A percentile compares a stretch with the other conserved stretches of the same genome.
Evolutionary conservation across 2,329 filamentous ascomycete species (phyloP).

Genomic region (Leptographium lundbergii): DNA sequence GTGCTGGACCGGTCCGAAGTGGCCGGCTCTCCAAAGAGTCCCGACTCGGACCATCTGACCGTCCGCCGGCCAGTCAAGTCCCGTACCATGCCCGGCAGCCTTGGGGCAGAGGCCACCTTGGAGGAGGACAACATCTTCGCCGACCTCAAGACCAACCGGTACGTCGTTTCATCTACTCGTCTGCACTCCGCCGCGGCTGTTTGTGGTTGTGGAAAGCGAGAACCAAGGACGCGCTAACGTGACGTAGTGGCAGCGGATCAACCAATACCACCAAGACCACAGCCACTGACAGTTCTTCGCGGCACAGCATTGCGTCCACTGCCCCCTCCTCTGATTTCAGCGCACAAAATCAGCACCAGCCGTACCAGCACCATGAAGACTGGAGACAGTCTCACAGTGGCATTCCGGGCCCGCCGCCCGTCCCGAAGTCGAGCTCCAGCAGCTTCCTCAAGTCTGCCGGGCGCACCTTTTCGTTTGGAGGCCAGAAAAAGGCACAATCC

Average conservation of each 20-base stretch:
- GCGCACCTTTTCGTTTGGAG: slow-evolving; percentile 48
- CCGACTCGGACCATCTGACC: slow-evolving; percentile 33
- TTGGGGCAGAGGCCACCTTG: slow-evolving; percentile 22
- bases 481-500: slow-evolving; percentile 35
- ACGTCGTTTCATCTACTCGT: slow-evolving; percentile 19
- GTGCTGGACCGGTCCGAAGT: slow-evolving; percentile 43
- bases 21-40: slow-evolving; percentile 29
- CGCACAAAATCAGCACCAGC: slow-evolving; percentile 13
- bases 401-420: slow-evolving; percentile 23
- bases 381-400: slow-evolving; percentile 23
- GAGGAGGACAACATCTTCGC: slow-evolving; percentile 45
- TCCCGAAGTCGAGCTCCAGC: slow-evolving; percentile 31
- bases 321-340: slow-evolving; percentile 41
- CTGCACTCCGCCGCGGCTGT: background rate
- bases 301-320: slow-evolving; percentile 50
- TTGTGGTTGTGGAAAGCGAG: background rate
- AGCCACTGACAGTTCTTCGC: slow-evolving; percentile 47
- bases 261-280: slow-evolving; percentile 49
- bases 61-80: slow-evolving; percentile 24
- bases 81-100: slow-evolving; percentile 25
- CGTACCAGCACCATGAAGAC: slow-evolving; percentile 20
- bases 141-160: slow-evolving; percentile 42
- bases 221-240: background rate
- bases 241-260: slow-evolving; percentile 40
- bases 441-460: slow-evolving; percentile 43